Conservation (phyloP, 345 rosid species). For the Eucalyptus regnans region DNA sequence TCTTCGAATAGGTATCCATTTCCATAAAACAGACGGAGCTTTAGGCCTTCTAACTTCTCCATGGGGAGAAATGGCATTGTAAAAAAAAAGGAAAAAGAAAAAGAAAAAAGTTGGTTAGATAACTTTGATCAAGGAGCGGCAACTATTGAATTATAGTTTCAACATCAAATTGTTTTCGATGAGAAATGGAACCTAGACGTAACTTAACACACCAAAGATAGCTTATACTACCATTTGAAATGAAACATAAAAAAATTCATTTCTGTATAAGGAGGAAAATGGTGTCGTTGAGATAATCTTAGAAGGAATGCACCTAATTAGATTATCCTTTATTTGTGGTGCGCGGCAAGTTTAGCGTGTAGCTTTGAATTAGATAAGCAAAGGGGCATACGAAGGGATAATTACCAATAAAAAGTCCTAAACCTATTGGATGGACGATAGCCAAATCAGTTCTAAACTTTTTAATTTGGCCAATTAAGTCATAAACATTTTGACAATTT, state of each 20-base stretch:
- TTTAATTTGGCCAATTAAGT: not conserved
- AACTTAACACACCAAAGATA: not conserved
- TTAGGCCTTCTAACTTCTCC: not conserved
- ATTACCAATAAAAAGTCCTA: not conserved
- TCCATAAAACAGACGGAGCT: too few species aligned
- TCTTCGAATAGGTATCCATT: too few species aligned
- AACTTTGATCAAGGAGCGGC: not conserved
- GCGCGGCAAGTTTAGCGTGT: not conserved
- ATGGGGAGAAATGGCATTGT: not conserved
- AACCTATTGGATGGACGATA: not conserved
- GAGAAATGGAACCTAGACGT: not conserved
- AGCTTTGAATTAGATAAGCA: not conserved
- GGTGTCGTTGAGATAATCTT: not conserved
- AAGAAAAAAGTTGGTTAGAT: not conserved
- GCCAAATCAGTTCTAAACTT: not conserved
- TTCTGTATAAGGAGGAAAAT: not conserved
- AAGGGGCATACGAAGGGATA: not conserved
- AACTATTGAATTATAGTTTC: not conserved
- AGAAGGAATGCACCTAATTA: not conserved
- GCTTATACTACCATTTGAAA: not conserved
- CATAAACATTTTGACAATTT: accelerated
- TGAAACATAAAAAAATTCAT: not conserved
- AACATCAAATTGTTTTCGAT: not conserved
- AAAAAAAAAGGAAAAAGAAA: too few species aligned
- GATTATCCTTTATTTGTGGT: not conserved